These are phyloP conservation scores for Leptodontidium sp. DNA, from an alignment of 2,329 filamentous ascomycete genomes.

Conservation along the genomic window DNA sequence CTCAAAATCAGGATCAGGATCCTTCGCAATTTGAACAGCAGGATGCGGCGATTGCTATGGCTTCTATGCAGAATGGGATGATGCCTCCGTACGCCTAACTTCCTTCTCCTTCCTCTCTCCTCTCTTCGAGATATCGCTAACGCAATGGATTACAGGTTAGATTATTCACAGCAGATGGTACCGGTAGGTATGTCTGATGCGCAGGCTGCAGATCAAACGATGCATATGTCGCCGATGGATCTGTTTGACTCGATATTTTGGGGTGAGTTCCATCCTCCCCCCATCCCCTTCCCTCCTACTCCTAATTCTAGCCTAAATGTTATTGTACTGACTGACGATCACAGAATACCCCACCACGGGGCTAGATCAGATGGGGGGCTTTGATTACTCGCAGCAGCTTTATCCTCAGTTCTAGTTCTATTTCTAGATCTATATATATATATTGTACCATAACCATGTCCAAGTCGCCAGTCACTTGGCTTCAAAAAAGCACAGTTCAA, in stretches of 20 bases:
- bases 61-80: slow-evolving; percentile 68
- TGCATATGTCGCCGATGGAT: slow-evolving; percentile 72
- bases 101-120: background rate
- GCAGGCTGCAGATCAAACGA: slow-evolving; percentile 59
- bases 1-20: slow-evolving; percentile 34
- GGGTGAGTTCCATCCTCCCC: slow-evolving; percentile 55
- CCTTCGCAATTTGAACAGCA: slow-evolving; percentile 50
- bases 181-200: slow-evolving; percentile 51
- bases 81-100: slow-evolving; percentile 42
- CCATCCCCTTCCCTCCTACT: too few relatives aligned
- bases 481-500: too few relatives aligned
- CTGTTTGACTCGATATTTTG: slow-evolving; percentile 74
- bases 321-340: slow-evolving; percentile 25
- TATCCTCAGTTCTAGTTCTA: slow-evolving; percentile 39
- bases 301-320: too few relatives aligned
- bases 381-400: slow-evolving; percentile 38
- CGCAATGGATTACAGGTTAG: slow-evolving; percentile 41
- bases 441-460: background rate
- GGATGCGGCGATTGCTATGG: slow-evolving; percentile 70
- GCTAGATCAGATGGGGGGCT: slow-evolving; percentile 33
- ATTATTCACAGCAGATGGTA: slow-evolving; percentile 52
- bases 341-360: slow-evolving; percentile 36
- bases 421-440: background rate
- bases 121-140: background rate
- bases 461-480: too few relatives aligned